Conservation (phyloP, 176 grass and related monocot genomes). For the Aegilops bicornis region DNA sequence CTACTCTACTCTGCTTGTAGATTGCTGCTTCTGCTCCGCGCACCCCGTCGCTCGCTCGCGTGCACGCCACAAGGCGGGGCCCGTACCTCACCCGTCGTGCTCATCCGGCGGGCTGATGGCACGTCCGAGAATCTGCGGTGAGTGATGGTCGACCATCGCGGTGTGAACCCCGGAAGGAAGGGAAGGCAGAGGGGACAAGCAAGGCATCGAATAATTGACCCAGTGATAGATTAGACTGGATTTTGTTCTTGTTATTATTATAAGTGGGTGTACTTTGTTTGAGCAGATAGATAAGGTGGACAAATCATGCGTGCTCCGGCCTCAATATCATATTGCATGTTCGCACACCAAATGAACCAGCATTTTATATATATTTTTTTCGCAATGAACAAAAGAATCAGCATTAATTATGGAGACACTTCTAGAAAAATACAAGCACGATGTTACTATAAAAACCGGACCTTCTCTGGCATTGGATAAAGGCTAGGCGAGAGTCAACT, state of each 20-base stretch:
- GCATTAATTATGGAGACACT: not conserved
- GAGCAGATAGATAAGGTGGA: not conserved
- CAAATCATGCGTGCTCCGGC: not conserved
- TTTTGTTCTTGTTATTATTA: not conserved
- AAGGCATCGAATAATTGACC: not conserved
- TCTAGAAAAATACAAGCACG: not conserved
- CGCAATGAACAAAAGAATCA: no score
- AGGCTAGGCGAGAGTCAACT: not conserved
- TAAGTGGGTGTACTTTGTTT: not conserved
- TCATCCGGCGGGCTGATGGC: not conserved
- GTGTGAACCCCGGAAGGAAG: not conserved
- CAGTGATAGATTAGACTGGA: not conserved
- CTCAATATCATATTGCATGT: not conserved
- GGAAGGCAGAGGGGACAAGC: not conserved
- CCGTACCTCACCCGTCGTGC: not conserved
- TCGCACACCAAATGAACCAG: not conserved
- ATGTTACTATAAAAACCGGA: not conserved
- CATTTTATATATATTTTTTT: no score
- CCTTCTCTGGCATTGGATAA: not conserved
- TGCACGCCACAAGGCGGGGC: not conserved
- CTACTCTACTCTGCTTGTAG: no score
- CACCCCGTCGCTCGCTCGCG: not conserved
- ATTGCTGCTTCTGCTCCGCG: conserved; percentile 23
- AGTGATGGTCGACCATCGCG: not conserved
- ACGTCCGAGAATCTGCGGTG: no score